Conservation (phyloP, 108 stramenopile species). For the Cyclostephanos tholiformis region DNA sequence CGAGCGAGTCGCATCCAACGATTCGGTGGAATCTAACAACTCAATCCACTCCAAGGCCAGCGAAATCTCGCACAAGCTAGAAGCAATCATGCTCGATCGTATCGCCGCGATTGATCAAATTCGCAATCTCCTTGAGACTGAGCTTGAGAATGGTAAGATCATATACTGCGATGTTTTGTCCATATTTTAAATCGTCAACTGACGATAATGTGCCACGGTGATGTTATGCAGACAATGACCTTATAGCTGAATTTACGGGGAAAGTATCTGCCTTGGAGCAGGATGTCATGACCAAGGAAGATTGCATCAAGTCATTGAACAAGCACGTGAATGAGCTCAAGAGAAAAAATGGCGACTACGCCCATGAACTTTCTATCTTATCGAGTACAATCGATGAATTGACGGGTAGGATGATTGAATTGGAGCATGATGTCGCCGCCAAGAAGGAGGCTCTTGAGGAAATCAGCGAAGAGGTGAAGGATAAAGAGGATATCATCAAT, state of each 20-base stretch:
- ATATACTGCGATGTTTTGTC: background rate
- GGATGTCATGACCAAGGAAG: background rate
- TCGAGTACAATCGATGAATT: conserved; percentile 5
- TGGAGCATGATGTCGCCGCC: conserved; percentile 9
- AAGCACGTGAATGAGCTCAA: background rate
- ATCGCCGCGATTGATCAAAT: conserved; percentile 6
- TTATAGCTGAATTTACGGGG: conserved; percentile 6
- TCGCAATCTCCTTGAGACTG: conserved; percentile 10
- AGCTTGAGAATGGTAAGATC: background rate
- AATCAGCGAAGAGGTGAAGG: background rate
- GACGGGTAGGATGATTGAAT: background rate
- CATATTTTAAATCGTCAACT: background rate
- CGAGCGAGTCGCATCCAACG: background rate
- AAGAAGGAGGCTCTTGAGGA: conserved; percentile 6
- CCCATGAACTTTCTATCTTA: conserved; percentile 2
- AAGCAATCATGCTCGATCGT: conserved; percentile 7
- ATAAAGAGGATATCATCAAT: background rate
- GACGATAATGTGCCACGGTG: background rate
- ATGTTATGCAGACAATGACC: background rate
- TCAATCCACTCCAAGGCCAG: background rate
- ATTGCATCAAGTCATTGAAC: conserved; percentile 1
- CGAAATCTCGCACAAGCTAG: background rate
- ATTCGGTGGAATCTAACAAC: background rate
- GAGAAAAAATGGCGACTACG: conserved; percentile 3
- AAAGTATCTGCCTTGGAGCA: background rate